A percentile compares a stretch with the other conserved stretches of the same genome.
These are phyloP conservation scores for Talaromyces trachyspermus DNA, from an alignment of 495 filamentous ascomycete genomes.

Conservation along the genomic window DNA sequence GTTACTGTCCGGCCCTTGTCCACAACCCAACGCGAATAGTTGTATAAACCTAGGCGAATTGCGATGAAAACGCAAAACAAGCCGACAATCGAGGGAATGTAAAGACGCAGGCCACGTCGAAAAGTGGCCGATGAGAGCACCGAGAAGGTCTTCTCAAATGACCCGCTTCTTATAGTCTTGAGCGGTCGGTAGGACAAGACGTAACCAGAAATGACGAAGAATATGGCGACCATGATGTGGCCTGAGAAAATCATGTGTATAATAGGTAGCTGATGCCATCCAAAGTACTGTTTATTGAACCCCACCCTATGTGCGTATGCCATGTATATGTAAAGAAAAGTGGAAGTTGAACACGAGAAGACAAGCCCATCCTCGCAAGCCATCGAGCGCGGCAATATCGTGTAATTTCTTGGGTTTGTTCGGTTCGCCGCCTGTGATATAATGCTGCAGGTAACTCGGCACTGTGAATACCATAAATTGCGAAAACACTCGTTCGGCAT, in stretches of 20 bases:
- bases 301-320: slow-evolving; percentile 41
- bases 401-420: slow-evolving; percentile 26
- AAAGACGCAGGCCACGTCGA: slow-evolving; percentile 55
- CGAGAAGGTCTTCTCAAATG: slow-evolving; percentile 41
- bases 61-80: slow-evolving; percentile 49
- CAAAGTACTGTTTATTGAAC: slow-evolving; percentile 41
- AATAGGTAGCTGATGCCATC: slow-evolving; percentile 56
- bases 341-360: slow-evolving; percentile 49
- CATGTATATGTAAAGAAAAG: slow-evolving; percentile 45
- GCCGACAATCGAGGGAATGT: slow-evolving; percentile 51
- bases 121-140: slow-evolving; percentile 54
- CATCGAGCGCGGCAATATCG: slow-evolving; percentile 42
- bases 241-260: slow-evolving; percentile 56
- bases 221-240: slow-evolving; percentile 64
- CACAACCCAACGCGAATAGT: slow-evolving; percentile 33
- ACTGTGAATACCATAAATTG: slow-evolving; percentile 28
- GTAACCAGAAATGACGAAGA: slow-evolving; percentile 68
- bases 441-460: slow-evolving; percentile 35
- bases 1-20: slow-evolving; percentile 34
- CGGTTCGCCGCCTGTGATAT: slow-evolving; percentile 25
- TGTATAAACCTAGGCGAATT: slow-evolving; percentile 43
- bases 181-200: slow-evolving; percentile 60
- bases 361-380: slow-evolving; percentile 44
- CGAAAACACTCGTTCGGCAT: slow-evolving; percentile 12
- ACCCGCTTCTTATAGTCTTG: slow-evolving; percentile 46